A percentile compares a stretch with the other conserved stretches of the same genome.
phyloP scores from a whole-genome alignment of 176 grass and related monocot genomes.

The Themeda triandra region DNA sequence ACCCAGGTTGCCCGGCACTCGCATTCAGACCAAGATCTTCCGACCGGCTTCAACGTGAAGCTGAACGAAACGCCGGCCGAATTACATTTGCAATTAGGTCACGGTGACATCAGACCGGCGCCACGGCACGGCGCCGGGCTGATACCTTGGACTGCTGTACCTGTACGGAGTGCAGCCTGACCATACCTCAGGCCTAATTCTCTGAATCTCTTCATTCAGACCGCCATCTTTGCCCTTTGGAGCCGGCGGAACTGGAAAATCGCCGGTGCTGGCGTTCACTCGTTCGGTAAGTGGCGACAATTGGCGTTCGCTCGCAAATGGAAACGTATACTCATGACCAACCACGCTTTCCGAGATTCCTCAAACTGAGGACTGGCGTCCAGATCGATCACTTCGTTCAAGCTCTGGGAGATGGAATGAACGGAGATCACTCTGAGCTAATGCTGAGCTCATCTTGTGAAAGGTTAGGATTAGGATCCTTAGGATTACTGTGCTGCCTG shows the following conservation, averaged over 20 bases:
- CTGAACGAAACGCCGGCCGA: not conserved
- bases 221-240: slow-evolving; percentile 5
- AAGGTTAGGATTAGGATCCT: too few species aligned
- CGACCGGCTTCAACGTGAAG: slow-evolving; percentile 22
- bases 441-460: slow-evolving; percentile 41
- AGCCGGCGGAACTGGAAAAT: not conserved
- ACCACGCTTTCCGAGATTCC: slow-evolving; percentile 37
- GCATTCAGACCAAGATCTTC: not conserved
- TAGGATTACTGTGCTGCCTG: not conserved
- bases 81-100: slow-evolving; percentile 15
- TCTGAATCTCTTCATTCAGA: slow-evolving; percentile 19
- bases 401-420: not conserved
- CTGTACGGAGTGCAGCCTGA: slow-evolving; percentile 37
- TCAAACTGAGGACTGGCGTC: not conserved
- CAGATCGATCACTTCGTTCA: slow-evolving; percentile 12
- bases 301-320: not conserved
- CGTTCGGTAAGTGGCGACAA: slow-evolving; percentile 18
- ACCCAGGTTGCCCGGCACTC: slow-evolving; percentile 11
- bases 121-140: too few species aligned
- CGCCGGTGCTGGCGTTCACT: not conserved
- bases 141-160: slow-evolving; percentile 16
- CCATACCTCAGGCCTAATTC: slow-evolving; percentile 29
- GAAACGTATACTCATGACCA: slow-evolving; percentile 37
- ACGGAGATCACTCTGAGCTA: slow-evolving; percentile 24
- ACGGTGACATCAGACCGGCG: slow-evolving; percentile 30